These are phyloP conservation scores for Kwoniella mangroviensis DNA, from an alignment of 768 basidiomycete species.

Conservation along the genomic window DNA sequence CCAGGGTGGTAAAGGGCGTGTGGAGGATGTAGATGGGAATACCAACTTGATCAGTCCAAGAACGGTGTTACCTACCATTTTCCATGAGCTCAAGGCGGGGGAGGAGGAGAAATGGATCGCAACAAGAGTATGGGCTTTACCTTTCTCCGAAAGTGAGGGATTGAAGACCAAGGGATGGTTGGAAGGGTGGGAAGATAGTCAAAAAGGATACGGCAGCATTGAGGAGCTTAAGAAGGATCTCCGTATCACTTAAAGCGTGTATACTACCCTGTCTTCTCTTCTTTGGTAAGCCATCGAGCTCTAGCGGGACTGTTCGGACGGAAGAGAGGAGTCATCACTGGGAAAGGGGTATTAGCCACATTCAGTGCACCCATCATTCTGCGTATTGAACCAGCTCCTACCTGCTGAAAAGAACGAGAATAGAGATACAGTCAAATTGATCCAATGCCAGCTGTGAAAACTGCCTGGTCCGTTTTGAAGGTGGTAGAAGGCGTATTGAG, in stretches of 20 bases:
- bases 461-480: conserved; percentile 13
- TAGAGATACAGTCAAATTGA: conserved; percentile 32
- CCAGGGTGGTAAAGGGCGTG: conserved; percentile 39
- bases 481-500: conserved; percentile 37
- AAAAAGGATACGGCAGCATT: conserved; percentile 17
- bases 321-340: conserved; percentile 27
- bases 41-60: conserved; percentile 71
- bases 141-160: conserved; percentile 39
- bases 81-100: conserved; percentile 59
- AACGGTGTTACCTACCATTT: conserved; percentile 69
- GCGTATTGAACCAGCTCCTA: not conserved
- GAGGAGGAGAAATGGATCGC: conserved; percentile 65
- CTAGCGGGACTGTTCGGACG: conserved; percentile 37
- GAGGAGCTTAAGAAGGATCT: conserved; percentile 26
- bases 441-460: conserved; percentile 38
- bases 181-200: conserved; percentile 16
- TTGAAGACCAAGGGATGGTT: conserved; percentile 20
- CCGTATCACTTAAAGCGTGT: not conserved
- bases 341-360: not conserved
- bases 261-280: conserved; percentile 58
- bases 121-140: conserved; percentile 68
- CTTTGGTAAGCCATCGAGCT: conserved; percentile 40
- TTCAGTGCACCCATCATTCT: not conserved
- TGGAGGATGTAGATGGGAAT: conserved; percentile 71
- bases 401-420: conserved; percentile 22